Evolutionary conservation across 139 green algal species (phyloP).

Genomic region (Coelastrella sp.): DNA sequence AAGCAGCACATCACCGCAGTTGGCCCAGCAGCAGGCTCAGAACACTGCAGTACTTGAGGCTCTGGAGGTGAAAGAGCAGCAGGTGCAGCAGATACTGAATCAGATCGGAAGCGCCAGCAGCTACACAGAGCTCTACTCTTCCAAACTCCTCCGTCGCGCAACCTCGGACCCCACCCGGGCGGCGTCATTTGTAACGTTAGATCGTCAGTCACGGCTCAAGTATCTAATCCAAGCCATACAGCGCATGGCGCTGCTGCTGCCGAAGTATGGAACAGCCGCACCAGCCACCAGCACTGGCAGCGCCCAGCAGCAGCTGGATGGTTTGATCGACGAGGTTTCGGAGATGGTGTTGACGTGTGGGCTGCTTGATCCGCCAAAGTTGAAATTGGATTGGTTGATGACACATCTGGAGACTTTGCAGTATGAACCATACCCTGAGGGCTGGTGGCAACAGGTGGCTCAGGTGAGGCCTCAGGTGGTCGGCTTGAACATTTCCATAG

Average conservation of each 20-base stretch:
- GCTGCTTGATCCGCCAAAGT: neutral
- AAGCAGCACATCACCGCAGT: neutral
- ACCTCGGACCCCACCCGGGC: neutral
- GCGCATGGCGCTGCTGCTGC: slow-evolving; percentile 28
- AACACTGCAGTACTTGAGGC: neutral
- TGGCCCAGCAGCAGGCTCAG: neutral
- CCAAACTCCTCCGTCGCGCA: neutral
- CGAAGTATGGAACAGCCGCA: neutral
- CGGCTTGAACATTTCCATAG: neutral
- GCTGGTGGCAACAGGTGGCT: slow-evolving; percentile 13
- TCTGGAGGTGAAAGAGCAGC: neutral
- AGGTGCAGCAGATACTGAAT: neutral
- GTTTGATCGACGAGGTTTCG: neutral
- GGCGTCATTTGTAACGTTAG: neutral
- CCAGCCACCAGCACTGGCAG: slow-evolving; percentile 9
- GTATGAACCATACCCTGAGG: slow-evolving; percentile 12
- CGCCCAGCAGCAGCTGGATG: slow-evolving; percentile 19
- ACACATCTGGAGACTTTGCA: neutral
- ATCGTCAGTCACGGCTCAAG: neutral
- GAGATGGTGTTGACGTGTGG: neutral
- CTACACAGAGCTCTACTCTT: slow-evolving; percentile 5
- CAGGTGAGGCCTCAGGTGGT: neutral
- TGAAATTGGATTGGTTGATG: slow-evolving; percentile 1
- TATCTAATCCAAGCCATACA: neutral
- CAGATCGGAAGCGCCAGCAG: slow-evolving; percentile 15